Percentiles rank a stretch among this genome's conserved stretches.
These are phyloP conservation scores for Nicotiana undulata DNA, from an alignment of 257 asterid genomes.

Conservation along the genomic window DNA sequence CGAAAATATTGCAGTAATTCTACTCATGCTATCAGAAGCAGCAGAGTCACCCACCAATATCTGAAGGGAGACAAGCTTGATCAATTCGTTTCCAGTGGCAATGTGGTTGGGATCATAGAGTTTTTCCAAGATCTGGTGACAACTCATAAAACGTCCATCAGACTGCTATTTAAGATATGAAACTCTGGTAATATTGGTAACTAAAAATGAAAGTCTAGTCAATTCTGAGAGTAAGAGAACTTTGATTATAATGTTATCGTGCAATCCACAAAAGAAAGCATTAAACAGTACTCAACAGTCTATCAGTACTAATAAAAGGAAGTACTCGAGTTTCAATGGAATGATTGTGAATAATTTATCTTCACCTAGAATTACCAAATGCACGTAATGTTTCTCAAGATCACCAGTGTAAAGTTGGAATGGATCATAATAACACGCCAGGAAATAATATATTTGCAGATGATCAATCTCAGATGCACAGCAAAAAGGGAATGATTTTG, in stretches of 20 bases:
- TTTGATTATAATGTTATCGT: not conserved
- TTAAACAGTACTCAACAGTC: not conserved
- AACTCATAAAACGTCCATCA: conserved; percentile 3
- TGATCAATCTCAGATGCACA: not conserved
- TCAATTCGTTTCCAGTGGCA: conserved; percentile 70
- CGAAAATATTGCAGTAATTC: conserved; percentile 36
- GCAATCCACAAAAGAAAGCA: not conserved
- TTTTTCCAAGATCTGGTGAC: conserved; percentile 61
- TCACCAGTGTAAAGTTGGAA: not conserved
- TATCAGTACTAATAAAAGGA: not conserved
- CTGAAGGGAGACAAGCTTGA: conserved; percentile 68
- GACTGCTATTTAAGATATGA: not conserved
- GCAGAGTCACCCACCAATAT: conserved; percentile 28
- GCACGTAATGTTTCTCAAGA: not conserved
- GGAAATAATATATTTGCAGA: not conserved
- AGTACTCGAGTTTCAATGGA: not conserved
- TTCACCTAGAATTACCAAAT: not conserved
- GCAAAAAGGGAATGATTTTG: not conserved
- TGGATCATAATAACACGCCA: not conserved
- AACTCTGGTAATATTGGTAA: not conserved
- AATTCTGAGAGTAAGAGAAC: not conserved
- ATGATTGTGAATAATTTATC: not conserved
- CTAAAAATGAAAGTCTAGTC: not conserved
- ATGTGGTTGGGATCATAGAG: conserved; percentile 70
- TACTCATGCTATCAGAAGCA: conserved; percentile 25